Percentiles rank a stretch among this genome's conserved stretches.
Conservation (phyloP, 2,329 filamentous ascomycete genomes). For the Rutstroemia sp. region DNA sequence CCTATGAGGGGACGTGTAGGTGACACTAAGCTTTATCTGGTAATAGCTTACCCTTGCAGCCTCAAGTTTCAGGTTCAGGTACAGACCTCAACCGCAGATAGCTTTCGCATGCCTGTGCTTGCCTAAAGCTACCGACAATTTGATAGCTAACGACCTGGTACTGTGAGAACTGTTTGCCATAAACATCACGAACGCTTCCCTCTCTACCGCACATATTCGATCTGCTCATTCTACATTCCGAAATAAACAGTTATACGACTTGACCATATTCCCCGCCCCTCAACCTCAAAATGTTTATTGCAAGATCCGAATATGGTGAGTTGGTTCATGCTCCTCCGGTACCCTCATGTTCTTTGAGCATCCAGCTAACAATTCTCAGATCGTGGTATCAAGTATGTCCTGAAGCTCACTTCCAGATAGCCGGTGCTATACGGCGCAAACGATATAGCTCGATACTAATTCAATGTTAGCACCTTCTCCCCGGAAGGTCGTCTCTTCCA, state of each 20-base stretch:
- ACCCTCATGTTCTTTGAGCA: conserved; percentile 16
- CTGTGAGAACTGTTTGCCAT: conserved; percentile 2
- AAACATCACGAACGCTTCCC: conserved; percentile 2
- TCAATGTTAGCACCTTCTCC: conserved; percentile 78
- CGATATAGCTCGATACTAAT: conserved; percentile 10
- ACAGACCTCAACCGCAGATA: background rate
- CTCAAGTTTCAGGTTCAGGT: conserved; percentile 2
- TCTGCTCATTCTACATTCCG: background rate
- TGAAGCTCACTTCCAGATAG: conserved; percentile 14
- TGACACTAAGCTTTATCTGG: conserved; percentile 3
- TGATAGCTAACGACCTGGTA: conserved; percentile 3
- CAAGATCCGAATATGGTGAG: conserved; percentile 99
- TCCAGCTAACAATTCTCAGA: conserved; percentile 50
- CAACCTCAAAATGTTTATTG: conserved; percentile 86
- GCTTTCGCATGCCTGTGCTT: conserved; percentile 12
- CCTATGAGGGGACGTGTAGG: conserved; percentile 2
- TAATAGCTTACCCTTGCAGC: background rate
- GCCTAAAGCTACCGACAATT: conserved; percentile 8
- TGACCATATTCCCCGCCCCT: conserved; percentile 19
- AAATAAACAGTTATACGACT: background rate
- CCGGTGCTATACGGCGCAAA: background rate
- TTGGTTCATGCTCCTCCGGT: conserved; percentile 13
- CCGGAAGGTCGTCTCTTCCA: conserved; percentile 99
- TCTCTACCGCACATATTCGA: background rate
- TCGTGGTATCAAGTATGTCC: conserved; percentile 88